Evolutionary conservation across 495 filamentous ascomycete species (phyloP).

Genomic region (Tuber indicum): DNA sequence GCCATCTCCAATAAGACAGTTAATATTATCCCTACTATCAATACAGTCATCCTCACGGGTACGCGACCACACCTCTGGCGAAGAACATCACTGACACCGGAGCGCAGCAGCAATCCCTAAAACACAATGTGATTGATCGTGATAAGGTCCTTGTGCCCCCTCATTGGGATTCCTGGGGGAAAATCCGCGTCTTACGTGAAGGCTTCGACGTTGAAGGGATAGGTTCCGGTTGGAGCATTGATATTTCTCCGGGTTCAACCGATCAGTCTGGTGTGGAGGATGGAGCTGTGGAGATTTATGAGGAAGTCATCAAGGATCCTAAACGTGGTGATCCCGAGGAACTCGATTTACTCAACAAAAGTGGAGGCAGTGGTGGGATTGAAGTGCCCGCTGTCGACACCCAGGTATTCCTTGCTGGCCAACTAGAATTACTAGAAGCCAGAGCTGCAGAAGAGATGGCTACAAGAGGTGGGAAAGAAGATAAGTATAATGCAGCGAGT

Average conservation of each 20-base stretch:
- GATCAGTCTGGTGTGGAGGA: conserved; percentile 42
- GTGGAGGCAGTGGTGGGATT: conserved; percentile 45
- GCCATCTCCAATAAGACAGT: conserved; percentile 67
- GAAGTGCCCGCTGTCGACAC: conserved; percentile 71
- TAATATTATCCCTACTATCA: conserved; percentile 80
- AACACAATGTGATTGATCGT: conserved; percentile 91
- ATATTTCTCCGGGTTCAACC: conserved; percentile 47
- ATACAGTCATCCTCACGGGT: conserved; percentile 70
- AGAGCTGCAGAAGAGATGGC: conserved; percentile 49
- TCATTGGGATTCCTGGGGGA: conserved; percentile 98
- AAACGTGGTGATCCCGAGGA: conserved; percentile 39
- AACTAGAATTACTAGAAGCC: conserved; percentile 66
- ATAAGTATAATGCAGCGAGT: conserved; percentile 49
- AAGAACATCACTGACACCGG: conserved; percentile 8
- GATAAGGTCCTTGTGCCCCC: conserved; percentile 91
- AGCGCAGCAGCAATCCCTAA: conserved; percentile 65
- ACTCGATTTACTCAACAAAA: conserved; percentile 44
- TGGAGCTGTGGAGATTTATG: conserved; percentile 65
- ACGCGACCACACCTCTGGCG: conserved; percentile 2
- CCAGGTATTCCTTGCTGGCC: conserved; percentile 68
- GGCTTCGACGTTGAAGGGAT: conserved; percentile 86
- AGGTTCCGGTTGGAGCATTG: conserved; percentile 74
- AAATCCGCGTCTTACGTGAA: conserved; percentile 89
- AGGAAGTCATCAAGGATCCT: conserved; percentile 59
- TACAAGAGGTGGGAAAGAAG: conserved; percentile 47